Evolutionary conservation across 2,329 filamentous ascomycete species (phyloP).

Genomic region (Paecilomyces sp.): DNA sequence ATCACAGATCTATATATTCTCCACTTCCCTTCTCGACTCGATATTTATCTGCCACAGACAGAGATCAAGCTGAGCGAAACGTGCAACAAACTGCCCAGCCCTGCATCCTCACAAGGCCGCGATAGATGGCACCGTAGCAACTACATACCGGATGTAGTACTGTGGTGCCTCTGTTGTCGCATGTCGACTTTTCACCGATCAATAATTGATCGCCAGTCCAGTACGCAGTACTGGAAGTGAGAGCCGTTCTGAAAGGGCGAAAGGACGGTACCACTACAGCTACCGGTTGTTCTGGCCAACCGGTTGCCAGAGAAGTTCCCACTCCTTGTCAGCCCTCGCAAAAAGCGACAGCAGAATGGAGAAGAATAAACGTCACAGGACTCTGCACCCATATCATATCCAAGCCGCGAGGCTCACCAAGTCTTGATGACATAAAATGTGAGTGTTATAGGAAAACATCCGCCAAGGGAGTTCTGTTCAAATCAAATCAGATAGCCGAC

Average conservation of each 20-base stretch:
- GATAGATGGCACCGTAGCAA: slow-evolving; percentile 1
- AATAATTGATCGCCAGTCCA: slow-evolving; percentile 24
- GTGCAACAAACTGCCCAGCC: slow-evolving; percentile 8
- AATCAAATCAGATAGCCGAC: slow-evolving; percentile 38
- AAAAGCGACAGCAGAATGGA: slow-evolving; percentile 22
- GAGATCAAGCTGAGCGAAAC: slow-evolving; percentile 9
- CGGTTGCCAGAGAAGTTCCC: slow-evolving; percentile 4
- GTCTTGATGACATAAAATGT: slow-evolving; percentile 42
- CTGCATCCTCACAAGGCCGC: slow-evolving; percentile 3
- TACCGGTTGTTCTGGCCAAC: slow-evolving; percentile 12
- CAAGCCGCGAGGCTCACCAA: slow-evolving; percentile 43
- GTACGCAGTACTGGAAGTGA: slow-evolving; percentile 32
- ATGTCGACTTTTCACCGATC: slow-evolving; percentile 10
- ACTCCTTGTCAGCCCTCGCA: slow-evolving; percentile 10
- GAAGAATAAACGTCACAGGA: slow-evolving; percentile 20
- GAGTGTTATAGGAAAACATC: slow-evolving; percentile 30
- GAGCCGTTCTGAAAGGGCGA: slow-evolving; percentile 32
- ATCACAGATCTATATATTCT: slow-evolving; percentile 29
- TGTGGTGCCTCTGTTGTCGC: slow-evolving; percentile 6
- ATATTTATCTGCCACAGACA: slow-evolving; percentile 19
- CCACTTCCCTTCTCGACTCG: slow-evolving; percentile 18
- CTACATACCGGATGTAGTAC: slow-evolving; percentile 15
- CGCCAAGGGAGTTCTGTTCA: slow-evolving; percentile 25
- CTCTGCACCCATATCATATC: slow-evolving; percentile 37
- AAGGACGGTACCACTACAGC: slow-evolving; percentile 9